Evolutionary conservation across 2,329 filamentous ascomycete genomes (phyloP), one percentile per base, ranked within the genome.

Genomic region (Ceratocystis alfenasii): DNA sequence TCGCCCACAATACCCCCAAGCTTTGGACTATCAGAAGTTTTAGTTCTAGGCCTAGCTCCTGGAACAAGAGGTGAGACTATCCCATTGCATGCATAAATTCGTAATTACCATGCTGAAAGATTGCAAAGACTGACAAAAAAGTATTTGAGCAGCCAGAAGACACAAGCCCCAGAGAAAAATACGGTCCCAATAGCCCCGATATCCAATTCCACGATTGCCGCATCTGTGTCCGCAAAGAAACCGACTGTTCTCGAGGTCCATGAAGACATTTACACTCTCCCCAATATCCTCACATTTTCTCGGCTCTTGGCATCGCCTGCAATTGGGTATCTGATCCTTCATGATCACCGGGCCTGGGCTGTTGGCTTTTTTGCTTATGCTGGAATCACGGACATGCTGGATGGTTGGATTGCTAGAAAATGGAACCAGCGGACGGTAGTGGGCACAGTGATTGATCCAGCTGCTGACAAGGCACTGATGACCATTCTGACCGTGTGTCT

Each of bases 401-500:
- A 99, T 74, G 94, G 94, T 66, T 97, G 87, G 82, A 94, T 99
- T 71, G 94, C 94, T 30, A 84, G 94, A 50, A 83, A 81, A 68
- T 97, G 88, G 85, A 87, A 93, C 63, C 81, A 90, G 66, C 88
- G 94, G 75, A 97, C 94, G 0, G 93, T 99, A 1, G 90, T 97
- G 8, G 94, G 94, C 65, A 95, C 90, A 65, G 85, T 99, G 36
- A 90, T 99, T 69, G 92, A 96, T 72, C 94, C 94, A 5, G 94
- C 96, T 88, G 94, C 94, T 2, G 94, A 99, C 76, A 99, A 99
- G 78, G 83, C 85, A 7, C 82, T 99, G 69, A 97, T 99, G 94
- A 96, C 93, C 0, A 85, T 96, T 67, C 76, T 95, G 71, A 95
- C 93, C 0, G 86, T 93, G 12, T 91, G 89, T 69, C 77, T 97